Percentiles rank a stretch among this genome's conserved stretches.
Evolutionary conservation across 2,329 filamentous ascomycete genomes (phyloP).

Genomic region (Fonsecaea erecta): DNA sequence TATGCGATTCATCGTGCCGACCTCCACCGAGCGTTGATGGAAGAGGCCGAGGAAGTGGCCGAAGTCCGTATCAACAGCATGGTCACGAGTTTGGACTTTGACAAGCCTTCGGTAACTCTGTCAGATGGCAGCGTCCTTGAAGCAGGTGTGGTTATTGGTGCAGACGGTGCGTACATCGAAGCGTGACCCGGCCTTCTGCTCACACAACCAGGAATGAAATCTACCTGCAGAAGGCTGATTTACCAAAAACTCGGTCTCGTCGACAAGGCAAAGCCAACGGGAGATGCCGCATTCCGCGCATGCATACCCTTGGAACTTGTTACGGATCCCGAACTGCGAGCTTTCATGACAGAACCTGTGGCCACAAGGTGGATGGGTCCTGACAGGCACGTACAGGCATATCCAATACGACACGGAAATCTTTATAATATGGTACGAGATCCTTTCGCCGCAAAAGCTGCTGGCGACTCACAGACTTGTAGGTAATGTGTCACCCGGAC

Average conservation of each 20-base stretch:
- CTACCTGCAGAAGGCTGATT: slow-evolving; percentile 34
- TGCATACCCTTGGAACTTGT: slow-evolving; percentile 34
- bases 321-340: slow-evolving; percentile 37
- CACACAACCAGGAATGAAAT: slow-evolving; percentile 33
- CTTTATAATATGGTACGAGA: slow-evolving; percentile 39
- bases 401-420: slow-evolving; percentile 39
- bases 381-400: slow-evolving; percentile 39
- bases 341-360: slow-evolving; percentile 37
- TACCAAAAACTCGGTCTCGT: slow-evolving; percentile 5
- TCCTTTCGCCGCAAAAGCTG: slow-evolving; percentile 22
- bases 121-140: slow-evolving; percentile 25
- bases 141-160: slow-evolving; percentile 39
- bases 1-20: slow-evolving; percentile 41
- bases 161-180: slow-evolving; percentile 34
- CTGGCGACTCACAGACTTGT: slow-evolving; percentile 7
- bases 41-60: slow-evolving; percentile 27
- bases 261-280: slow-evolving; percentile 36
- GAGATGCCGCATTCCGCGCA: slow-evolving; percentile 40
- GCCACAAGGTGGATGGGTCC: slow-evolving; percentile 42
- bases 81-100: slow-evolving; percentile 2
- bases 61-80: slow-evolving; percentile 36
- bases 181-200: not conserved
- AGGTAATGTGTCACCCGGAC: slow-evolving; percentile 37
- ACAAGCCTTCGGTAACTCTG: slow-evolving; percentile 34
- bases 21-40: slow-evolving; percentile 34